These are phyloP conservation scores for Leptographium flavum DNA, from an alignment of 2,329 filamentous ascomycete genomes.

Conservation along the genomic window DNA sequence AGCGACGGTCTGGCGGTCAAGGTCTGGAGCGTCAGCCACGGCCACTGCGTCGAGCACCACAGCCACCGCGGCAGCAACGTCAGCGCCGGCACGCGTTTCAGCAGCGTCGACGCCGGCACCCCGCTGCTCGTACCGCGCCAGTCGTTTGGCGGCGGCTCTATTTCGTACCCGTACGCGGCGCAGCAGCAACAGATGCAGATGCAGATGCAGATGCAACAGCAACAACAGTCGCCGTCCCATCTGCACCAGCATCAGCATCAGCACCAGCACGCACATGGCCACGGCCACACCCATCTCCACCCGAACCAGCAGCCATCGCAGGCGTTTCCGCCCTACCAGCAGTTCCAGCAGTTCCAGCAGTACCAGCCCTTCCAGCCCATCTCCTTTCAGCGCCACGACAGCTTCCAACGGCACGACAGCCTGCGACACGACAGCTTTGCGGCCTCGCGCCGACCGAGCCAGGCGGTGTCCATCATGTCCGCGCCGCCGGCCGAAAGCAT, in stretches of 20 bases:
- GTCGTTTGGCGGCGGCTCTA: not conserved
- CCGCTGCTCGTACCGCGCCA: conserved; percentile 15
- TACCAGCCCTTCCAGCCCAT: no score
- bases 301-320: no score
- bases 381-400: no score
- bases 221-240: no score
- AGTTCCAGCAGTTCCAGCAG: no score
- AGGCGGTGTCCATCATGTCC: not conserved
- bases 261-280: conserved; percentile 10
- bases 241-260: conserved; percentile 4
- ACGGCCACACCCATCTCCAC: conserved; percentile 12
- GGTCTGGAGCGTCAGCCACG: conserved; percentile 77
- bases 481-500: conserved; percentile 26
- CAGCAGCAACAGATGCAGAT: conserved; percentile 9
- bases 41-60: conserved; percentile 67
- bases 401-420: no score
- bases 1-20: conserved; percentile 83
- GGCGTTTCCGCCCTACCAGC: no score
- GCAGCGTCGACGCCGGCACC: conserved; percentile 31
- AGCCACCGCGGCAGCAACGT: conserved; percentile 47
- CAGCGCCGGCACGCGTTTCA: conserved; percentile 28
- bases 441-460: conserved; percentile 3
- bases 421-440: conserved; percentile 7
- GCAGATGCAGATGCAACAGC: not conserved
- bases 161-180: conserved; percentile 3